phyloP scores from a whole-genome alignment of 305 asterid genomes.

The Euphrasia arctica region DNA sequence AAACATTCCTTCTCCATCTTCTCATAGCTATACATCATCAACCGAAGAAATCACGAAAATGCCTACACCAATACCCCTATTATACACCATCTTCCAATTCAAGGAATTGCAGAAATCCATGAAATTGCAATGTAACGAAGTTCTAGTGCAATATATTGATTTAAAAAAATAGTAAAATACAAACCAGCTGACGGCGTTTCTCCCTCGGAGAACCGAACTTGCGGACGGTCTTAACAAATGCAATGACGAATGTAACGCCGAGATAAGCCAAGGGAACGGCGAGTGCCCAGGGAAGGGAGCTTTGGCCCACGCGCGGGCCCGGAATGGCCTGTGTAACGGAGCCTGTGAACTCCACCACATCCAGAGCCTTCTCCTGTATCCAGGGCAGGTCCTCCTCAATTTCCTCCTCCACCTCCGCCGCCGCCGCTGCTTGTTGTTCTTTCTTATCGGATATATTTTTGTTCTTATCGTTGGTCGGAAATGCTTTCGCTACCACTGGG shows the following conservation, averaged over 20 bases:
- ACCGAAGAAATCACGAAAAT: background rate
- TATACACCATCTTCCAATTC: constrained; percentile 2
- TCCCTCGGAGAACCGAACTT: constrained; percentile 78
- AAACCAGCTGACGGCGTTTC: constrained; percentile 78
- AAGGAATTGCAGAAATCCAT: background rate
- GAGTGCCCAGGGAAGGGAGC: constrained; percentile 88
- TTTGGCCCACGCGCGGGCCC: constrained; percentile 88
- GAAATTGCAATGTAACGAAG: constrained; percentile 7
- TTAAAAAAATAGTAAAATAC: constrained; percentile 6
- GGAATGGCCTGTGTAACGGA: constrained; percentile 95
- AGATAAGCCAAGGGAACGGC: constrained; percentile 83
- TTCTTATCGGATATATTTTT: constrained; percentile 25
- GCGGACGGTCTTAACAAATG: constrained; percentile 71
- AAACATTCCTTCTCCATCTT: constrained; percentile 12
- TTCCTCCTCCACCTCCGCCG: constrained; percentile 44
- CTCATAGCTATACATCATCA: background rate
- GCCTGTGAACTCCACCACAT: constrained; percentile 90
- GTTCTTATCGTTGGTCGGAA: constrained; percentile 25
- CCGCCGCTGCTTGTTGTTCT: constrained; percentile 23
- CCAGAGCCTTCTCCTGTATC: constrained; percentile 98
- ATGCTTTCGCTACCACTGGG: constrained; percentile 26
- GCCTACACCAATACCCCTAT: background rate
- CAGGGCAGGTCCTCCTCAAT: constrained; percentile 94
- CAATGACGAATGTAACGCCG: constrained; percentile 76
- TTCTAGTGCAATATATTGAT: background rate